Percentiles rank a stretch among this genome's conserved stretches.
Evolutionary conservation across 495 filamentous ascomycete genomes (phyloP).

Genomic region (Trichoderma erinaceum): DNA sequence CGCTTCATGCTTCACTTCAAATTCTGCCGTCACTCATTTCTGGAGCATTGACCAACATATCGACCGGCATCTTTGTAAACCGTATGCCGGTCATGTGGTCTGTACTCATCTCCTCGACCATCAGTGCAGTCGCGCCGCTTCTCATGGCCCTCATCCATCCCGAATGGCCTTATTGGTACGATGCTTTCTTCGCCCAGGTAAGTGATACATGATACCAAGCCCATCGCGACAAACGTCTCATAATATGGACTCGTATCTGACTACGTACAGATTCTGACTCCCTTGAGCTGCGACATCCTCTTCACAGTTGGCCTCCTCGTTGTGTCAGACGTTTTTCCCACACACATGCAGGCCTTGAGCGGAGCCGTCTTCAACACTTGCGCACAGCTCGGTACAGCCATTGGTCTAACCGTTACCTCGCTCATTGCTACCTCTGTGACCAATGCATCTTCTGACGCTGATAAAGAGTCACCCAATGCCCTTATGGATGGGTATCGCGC

Average conservation of each 20-base stretch:
- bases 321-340: slow-evolving; percentile 53
- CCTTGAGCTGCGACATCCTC: slow-evolving; percentile 51
- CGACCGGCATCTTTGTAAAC: slow-evolving; percentile 49
- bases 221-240: background rate
- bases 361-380: slow-evolving; percentile 61
- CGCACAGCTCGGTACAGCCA: slow-evolving; percentile 53
- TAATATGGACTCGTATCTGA: background rate
- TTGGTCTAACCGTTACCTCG: slow-evolving; percentile 52
- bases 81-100: slow-evolving; percentile 44
- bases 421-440: slow-evolving; percentile 52
- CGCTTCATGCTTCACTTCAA: slow-evolving; percentile 41
- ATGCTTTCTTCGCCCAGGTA: slow-evolving; percentile 34
- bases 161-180: slow-evolving; percentile 48
- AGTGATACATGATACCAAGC: background rate
- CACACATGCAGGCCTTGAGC: slow-evolving; percentile 52
- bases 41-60: slow-evolving; percentile 45
- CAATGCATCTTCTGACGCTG: background rate
- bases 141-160: slow-evolving; percentile 42
- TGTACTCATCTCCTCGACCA: slow-evolving; percentile 36
- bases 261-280: slow-evolving; percentile 31
- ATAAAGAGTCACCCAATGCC: slow-evolving; percentile 30
- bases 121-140: slow-evolving; percentile 43
- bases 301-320: slow-evolving; percentile 46
- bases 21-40: slow-evolving; percentile 50
- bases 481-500: slow-evolving; percentile 54